Percentiles rank a stretch among this genome's conserved stretches.
Conservation (phyloP, 495 filamentous ascomycete genomes). For the Neurospora sp. region DNA sequence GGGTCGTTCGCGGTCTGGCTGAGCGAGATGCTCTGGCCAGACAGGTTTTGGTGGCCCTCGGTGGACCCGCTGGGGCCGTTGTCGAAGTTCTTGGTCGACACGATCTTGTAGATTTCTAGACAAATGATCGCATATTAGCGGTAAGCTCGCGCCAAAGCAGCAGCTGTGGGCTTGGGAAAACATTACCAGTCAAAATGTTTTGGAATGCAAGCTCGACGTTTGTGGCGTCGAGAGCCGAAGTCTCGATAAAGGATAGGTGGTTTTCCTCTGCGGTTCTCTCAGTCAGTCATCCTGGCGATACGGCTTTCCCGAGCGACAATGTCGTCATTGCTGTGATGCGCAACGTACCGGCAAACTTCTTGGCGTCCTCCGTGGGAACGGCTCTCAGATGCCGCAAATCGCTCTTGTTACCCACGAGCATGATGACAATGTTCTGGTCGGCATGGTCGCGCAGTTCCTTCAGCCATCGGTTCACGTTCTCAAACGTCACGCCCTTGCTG, state of each 20-base stretch:
- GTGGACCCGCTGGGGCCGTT: constrained; percentile 46
- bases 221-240: constrained; percentile 94
- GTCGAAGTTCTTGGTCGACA: constrained; percentile 93
- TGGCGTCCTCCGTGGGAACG: constrained; percentile 96
- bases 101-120: constrained; percentile 97
- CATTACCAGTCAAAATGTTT: constrained; percentile 93
- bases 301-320: not conserved
- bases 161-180: not conserved
- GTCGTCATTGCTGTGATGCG: not conserved
- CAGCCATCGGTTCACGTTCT: constrained; percentile 98
- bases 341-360: constrained; percentile 87
- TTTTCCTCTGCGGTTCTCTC: constrained; percentile 60
- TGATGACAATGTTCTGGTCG: constrained; percentile 99
- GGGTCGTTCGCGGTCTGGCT: constrained; percentile 54
- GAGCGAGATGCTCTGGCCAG: constrained; percentile 70
- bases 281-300: constrained; percentile 6
- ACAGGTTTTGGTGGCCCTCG: constrained; percentile 59
- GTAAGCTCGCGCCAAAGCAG: not conserved
- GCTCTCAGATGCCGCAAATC: constrained; percentile 98
- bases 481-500: constrained; percentile 98
- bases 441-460: constrained; percentile 98
- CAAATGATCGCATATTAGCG: not conserved
- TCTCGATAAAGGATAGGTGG: constrained; percentile 97
- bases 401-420: constrained; percentile 99
- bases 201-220: constrained; percentile 99